Evolutionary conservation across 768 basidiomycete species (phyloP).

Genomic region (Pisolithus tinctorius): DNA sequence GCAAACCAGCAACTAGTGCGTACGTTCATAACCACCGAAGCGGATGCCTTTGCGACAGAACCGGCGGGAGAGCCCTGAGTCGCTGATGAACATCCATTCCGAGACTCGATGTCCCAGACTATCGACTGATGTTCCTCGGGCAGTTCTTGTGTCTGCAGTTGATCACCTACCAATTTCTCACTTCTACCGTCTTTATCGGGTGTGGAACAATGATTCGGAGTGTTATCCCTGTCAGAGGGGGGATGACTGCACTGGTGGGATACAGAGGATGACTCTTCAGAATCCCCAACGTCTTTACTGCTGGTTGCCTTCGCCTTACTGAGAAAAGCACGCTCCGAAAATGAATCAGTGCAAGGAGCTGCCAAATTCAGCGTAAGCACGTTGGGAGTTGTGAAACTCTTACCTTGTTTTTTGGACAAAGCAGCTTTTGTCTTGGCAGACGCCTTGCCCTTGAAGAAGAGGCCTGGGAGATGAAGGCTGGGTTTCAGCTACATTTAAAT

Average conservation of each 20-base stretch:
- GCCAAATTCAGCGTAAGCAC: neutral
- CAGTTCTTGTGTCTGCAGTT: neutral
- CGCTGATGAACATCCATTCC: constrained; percentile 23
- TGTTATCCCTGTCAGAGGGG: constrained; percentile 1
- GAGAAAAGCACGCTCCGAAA: constrained; percentile 45
- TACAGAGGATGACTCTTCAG: constrained; percentile 11
- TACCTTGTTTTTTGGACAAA: constrained; percentile 10
- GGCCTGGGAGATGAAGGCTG: constrained; percentile 19
- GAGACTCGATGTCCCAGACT: constrained; percentile 52
- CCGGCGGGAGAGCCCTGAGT: constrained; percentile 10
- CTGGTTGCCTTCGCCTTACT: constrained; percentile 19
- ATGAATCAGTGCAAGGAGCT: constrained; percentile 20
- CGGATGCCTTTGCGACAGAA: constrained; percentile 7
- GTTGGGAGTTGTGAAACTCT: neutral
- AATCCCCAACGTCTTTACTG: constrained; percentile 5
- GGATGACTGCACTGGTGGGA: constrained; percentile 11
- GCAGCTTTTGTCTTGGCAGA: constrained; percentile 21
- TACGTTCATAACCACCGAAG: constrained; percentile 33
- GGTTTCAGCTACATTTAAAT: constrained; percentile 22
- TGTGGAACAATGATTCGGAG: neutral
- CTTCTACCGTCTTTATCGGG: neutral
- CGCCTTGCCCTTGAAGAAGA: constrained; percentile 32
- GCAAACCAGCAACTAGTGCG: constrained; percentile 24
- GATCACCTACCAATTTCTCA: neutral
- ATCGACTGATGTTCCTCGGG: constrained; percentile 28